Conservation (phyloP, 768 basidiomycete species). For the Mycena vitilis region DNA sequence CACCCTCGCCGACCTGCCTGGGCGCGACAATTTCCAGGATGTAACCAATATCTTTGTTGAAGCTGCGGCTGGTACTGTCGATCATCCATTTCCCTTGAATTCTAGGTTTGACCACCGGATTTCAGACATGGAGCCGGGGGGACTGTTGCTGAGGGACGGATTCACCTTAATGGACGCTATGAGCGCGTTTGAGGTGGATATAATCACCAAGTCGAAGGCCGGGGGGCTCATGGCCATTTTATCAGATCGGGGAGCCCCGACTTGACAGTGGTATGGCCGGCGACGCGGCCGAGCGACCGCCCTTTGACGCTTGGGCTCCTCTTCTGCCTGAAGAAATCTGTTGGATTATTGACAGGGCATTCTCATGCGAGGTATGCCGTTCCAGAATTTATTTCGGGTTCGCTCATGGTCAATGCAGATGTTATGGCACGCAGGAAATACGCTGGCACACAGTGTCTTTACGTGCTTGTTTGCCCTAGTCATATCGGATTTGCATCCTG, state of each 20-base stretch:
- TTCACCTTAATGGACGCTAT: constrained; percentile 91
- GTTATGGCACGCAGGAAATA: constrained; percentile 88
- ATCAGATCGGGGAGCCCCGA: constrained; percentile 88
- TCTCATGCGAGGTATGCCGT: constrained; percentile 79
- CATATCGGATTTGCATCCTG: constrained; percentile 69
- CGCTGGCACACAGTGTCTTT: constrained; percentile 88
- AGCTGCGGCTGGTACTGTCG: constrained; percentile 69
- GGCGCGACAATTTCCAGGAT: constrained; percentile 71
- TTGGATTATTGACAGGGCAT: constrained; percentile 85
- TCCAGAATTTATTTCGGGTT: not conserved
- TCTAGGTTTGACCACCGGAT: constrained; percentile 22
- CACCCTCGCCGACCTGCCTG: constrained; percentile 53
- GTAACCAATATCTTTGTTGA: constrained; percentile 68
- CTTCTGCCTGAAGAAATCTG: constrained; percentile 85
- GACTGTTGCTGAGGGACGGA: constrained; percentile 73
- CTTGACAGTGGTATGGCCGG: constrained; percentile 83
- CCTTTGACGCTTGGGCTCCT: constrained; percentile 73
- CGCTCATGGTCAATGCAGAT: constrained; percentile 61
- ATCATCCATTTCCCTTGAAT: constrained; percentile 11
- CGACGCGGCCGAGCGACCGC: constrained; percentile 53
- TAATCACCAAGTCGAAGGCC: constrained; percentile 18
- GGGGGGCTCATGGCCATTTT: constrained; percentile 29
- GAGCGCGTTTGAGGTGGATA: constrained; percentile 87
- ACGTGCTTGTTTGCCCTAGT: constrained; percentile 81
- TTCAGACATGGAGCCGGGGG: constrained; percentile 71